phyloP scores from a whole-genome alignment of 2,329 filamentous ascomycete species.

The Aspergillus udagawae region DNA sequence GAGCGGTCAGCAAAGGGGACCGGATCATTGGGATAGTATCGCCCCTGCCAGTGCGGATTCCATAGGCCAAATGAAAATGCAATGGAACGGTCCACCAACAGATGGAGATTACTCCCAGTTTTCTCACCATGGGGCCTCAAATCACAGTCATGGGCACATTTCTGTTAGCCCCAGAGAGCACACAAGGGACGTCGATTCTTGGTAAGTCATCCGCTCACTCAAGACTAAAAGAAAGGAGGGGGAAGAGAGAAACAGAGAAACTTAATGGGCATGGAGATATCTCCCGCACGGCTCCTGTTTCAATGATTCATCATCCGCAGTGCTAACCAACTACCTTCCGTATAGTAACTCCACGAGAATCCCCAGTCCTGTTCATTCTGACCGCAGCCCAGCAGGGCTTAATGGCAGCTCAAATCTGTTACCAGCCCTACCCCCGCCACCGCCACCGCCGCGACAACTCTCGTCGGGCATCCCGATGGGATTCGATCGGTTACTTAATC shows the following conservation, averaged over 20 bases:
- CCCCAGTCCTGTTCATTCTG: conserved; percentile 27
- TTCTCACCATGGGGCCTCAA: conserved; percentile 20
- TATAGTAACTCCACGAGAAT: conserved; percentile 22
- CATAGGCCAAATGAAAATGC: background rate
- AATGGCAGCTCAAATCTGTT: conserved; percentile 7
- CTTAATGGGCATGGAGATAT: background rate
- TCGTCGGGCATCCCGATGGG: conserved; percentile 31
- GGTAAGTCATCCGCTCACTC: conserved; percentile 18
- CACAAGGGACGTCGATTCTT: conserved; percentile 29
- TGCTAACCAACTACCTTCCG: background rate
- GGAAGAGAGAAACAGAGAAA: background rate
- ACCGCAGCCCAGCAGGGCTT: conserved; percentile 20
- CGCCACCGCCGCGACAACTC: conserved; percentile 11
- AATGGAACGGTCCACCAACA: background rate
- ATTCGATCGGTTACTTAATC: conserved; percentile 37
- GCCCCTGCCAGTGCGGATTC: conserved; percentile 15
- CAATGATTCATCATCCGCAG: background rate
- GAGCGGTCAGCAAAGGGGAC: background rate
- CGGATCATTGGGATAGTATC: conserved; percentile 21
- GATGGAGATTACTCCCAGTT: conserved; percentile 12
- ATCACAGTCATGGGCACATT: conserved; percentile 15
- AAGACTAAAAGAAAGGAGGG: too few species aligned
- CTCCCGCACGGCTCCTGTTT: background rate
- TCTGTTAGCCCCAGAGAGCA: conserved; percentile 21
- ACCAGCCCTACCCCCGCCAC: conserved; percentile 13